Evolutionary conservation across 2,329 filamentous ascomycete genomes (phyloP).

Genomic region (Beauveria pseudobassiana): DNA sequence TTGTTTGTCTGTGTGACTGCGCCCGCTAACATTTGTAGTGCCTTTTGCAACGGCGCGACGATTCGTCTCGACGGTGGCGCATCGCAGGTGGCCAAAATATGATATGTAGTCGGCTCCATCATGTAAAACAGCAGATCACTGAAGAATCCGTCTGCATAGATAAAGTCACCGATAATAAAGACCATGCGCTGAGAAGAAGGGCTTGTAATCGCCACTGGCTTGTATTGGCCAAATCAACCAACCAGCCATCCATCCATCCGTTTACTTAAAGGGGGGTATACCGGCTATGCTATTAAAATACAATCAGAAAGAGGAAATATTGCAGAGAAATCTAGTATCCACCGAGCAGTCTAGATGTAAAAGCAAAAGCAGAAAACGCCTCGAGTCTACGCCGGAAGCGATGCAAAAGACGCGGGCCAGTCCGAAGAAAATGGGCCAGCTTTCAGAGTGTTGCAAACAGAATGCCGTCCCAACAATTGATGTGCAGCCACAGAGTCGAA

Average conservation of each 20-base stretch:
- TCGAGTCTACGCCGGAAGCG: not conserved
- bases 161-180: not conserved
- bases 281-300: constrained; percentile 7
- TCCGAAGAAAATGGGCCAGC: not conserved
- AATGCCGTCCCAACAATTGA: not conserved
- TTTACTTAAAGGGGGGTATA: constrained; percentile 1
- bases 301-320: not conserved
- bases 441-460: not conserved
- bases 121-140: not conserved
- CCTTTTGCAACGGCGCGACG: constrained; percentile 58
- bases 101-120: constrained; percentile 4
- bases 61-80: constrained; percentile 55
- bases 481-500: not conserved
- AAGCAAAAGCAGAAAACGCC: constrained; percentile 3
- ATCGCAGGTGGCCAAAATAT: constrained; percentile 39
- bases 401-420: not conserved
- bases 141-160: not conserved
- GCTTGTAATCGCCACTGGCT: not conserved
- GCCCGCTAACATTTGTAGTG: constrained; percentile 19
- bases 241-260: not conserved
- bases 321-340: not conserved
- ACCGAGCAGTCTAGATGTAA: not conserved
- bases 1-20: constrained; percentile 6
- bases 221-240: not conserved
- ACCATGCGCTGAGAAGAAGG: not conserved